phyloP scores from a whole-genome alignment of 257 asterid species.

The Osmanthus fragrans region DNA sequence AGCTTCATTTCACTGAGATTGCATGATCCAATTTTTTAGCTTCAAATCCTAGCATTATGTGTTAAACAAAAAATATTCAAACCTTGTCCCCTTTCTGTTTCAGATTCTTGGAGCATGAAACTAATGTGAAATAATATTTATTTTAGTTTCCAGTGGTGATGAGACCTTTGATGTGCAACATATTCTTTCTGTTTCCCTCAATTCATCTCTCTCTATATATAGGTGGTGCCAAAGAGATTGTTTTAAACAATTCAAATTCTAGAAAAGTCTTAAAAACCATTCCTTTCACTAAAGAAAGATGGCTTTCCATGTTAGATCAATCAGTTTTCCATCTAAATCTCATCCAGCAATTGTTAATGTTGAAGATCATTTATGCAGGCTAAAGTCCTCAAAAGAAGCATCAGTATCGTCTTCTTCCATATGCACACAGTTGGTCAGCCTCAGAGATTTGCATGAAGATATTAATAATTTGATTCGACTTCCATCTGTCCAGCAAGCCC shows the following conservation, averaged over 20 bases:
- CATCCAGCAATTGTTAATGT: constrained; percentile 23
- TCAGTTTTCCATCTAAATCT: constrained; percentile 36
- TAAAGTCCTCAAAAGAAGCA: constrained; percentile 17
- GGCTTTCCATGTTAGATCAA: constrained; percentile 28
- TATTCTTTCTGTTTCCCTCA: background rate
- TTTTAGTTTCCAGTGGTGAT: background rate
- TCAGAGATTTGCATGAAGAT: constrained; percentile 27
- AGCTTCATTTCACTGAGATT: background rate
- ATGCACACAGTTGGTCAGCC: constrained; percentile 25
- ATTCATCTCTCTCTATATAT: background rate
- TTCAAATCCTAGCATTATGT: background rate
- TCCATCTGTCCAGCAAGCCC: constrained; percentile 25
- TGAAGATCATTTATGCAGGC: constrained; percentile 23
- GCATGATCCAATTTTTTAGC: background rate
- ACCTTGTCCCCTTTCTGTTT: background rate
- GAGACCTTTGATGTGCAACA: background rate
- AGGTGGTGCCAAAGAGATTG: background rate
- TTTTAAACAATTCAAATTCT: background rate
- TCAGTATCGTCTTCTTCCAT: constrained; percentile 22
- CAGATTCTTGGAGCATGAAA: background rate
- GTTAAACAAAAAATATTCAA: background rate
- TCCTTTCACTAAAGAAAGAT: constrained; percentile 11
- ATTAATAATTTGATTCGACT: constrained; percentile 31
- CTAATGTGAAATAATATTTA: background rate
- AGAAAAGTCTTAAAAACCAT: background rate